These are phyloP conservation scores for Phaeosphaeria sp. DNA, from an alignment of 2,329 filamentous ascomycete genomes.

Conservation along the genomic window DNA sequence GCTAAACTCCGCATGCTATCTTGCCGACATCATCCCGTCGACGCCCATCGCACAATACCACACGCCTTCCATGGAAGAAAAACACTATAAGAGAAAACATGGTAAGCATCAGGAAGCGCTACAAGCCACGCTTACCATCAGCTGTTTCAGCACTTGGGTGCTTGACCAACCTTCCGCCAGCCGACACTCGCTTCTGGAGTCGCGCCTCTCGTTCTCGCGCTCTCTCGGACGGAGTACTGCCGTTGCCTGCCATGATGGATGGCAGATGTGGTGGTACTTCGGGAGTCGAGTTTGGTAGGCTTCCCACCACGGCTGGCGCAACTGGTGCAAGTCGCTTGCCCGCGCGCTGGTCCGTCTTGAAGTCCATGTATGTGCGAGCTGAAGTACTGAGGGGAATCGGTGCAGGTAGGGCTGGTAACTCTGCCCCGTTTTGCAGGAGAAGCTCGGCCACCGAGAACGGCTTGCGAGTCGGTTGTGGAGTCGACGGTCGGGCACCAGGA, in stretches of 20 bases:
- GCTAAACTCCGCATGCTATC: slow-evolving; percentile 4
- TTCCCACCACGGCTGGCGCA: slow-evolving; percentile 55
- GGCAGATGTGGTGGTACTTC: slow-evolving; percentile 72
- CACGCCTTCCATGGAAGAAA: slow-evolving; percentile 44
- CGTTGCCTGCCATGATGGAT: slow-evolving; percentile 52
- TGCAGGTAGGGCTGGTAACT: slow-evolving; percentile 77
- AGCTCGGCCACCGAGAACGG: slow-evolving; percentile 90
- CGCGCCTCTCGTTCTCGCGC: slow-evolving; percentile 45
- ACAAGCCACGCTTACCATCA: slow-evolving; percentile 46
- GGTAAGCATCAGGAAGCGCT: slow-evolving; percentile 37
- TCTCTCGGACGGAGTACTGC: slow-evolving; percentile 48
- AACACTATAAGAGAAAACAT: slow-evolving; percentile 37
- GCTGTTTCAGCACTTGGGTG: slow-evolving; percentile 31
- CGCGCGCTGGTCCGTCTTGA: slow-evolving; percentile 64
- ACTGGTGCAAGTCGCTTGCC: slow-evolving; percentile 48
- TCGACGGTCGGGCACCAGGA: slow-evolving; percentile 51
- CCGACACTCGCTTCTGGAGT: slow-evolving; percentile 50
- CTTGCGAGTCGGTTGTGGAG: slow-evolving; percentile 50
- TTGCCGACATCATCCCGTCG: slow-evolving; percentile 28
- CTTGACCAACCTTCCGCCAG: slow-evolving; percentile 51
- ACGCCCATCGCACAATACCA: slow-evolving; percentile 38
- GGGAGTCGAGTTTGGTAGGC: slow-evolving; percentile 53
- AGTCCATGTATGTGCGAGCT: slow-evolving; percentile 84
- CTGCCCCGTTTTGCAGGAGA: slow-evolving; percentile 90
- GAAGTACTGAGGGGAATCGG: slow-evolving; percentile 83